Base-by-base conservation (phyloP, 805 yeast genomes). In the Cyberlindnera japonica region DNA sequence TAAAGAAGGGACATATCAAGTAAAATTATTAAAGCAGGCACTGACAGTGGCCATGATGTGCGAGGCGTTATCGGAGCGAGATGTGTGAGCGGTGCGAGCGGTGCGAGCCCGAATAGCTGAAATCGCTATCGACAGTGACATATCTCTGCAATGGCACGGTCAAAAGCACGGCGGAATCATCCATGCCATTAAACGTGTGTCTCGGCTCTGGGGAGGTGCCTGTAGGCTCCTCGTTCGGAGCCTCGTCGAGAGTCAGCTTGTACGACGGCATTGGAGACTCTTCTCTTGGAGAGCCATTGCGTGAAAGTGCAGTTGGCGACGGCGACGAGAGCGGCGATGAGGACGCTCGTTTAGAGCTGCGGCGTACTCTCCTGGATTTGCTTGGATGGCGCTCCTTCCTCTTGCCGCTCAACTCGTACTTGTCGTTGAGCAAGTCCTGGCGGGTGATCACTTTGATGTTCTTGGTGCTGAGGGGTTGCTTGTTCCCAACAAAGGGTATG, bases 381-480 rank as follows among this genome's bases (percentile, higher is more conserved):
- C n/a, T n/a, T n/a, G n/a, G n/a, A n/a, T n/a, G n/a, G n/a, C n/a
- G n/a, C n/a, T n/a, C n/a, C n/a, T n/a, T n/a, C 7, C 30, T 17
- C 18, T 27, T 27, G 9, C 18, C 30, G 18, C 30, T 27, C 9
- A 44, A 36, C 14, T 43, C 35, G 36, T 47, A 50, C 3, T 33
- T 48, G 21, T 50, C 51, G 34, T 51, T 47, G 9, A 54, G 13
- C 4, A 55, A 25, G 35, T 57, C 61, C 32, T 51, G 49, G 36
- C 61, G 49, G 1, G 60, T 57, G 8, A 57, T 46, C 9, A 49
- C 50, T 21, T 51, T 48, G 34, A 57, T 46, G 31, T 48, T 37
- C 31, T 54, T 57, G 1, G 57, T 55, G 22, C 47, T 48, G 6
- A 51, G 38, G 10, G 41, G 34, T 6, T 26, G 33, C 21, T 39